Percentiles rank a stretch among this genome's conserved stretches.
These are phyloP conservation scores for Dioscorea dumetorum DNA, from an alignment of 106 monocot genomes.

Conservation along the genomic window DNA sequence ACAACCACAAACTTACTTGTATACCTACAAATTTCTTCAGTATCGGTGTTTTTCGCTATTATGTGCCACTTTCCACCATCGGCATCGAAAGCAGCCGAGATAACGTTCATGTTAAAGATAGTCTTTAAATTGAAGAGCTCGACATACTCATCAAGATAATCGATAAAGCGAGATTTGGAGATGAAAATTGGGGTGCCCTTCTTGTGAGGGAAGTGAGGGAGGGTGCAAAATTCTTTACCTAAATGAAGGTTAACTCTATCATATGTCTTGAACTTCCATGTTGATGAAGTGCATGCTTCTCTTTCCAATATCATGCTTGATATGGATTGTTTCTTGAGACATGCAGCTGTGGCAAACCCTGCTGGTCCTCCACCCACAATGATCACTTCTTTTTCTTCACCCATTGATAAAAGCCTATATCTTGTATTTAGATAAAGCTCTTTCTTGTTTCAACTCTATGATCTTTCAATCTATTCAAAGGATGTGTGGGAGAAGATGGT, in stretches of 20 bases:
- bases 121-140: neutral
- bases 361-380: conserved; percentile 23
- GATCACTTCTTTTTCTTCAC: neutral
- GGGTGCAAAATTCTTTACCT: conserved; percentile 12
- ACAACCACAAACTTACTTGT: conserved; percentile 14
- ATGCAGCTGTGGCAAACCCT: conserved; percentile 18
- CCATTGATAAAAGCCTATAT: too few relatives aligned
- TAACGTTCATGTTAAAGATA: neutral
- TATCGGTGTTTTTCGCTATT: neutral
- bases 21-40: neutral
- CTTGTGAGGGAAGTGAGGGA: conserved; percentile 15
- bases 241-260: conserved; percentile 22
- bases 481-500: too few relatives aligned
- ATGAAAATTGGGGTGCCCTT: conserved; percentile 1
- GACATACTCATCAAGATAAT: conserved; percentile 15
- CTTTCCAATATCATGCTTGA: conserved; percentile 11
- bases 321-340: conserved; percentile 9
- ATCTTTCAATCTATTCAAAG: too few relatives aligned
- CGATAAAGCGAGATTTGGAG: conserved; percentile 8
- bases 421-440: too few relatives aligned
- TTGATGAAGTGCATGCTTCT: conserved; percentile 9
- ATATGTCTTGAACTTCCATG: conserved; percentile 14
- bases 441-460: too few relatives aligned
- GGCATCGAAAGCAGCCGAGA: neutral
- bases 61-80: neutral